phyloP scores from a whole-genome alignment of 148 eudicot genomes.

The Vaccinium macrocarpon region DNA sequence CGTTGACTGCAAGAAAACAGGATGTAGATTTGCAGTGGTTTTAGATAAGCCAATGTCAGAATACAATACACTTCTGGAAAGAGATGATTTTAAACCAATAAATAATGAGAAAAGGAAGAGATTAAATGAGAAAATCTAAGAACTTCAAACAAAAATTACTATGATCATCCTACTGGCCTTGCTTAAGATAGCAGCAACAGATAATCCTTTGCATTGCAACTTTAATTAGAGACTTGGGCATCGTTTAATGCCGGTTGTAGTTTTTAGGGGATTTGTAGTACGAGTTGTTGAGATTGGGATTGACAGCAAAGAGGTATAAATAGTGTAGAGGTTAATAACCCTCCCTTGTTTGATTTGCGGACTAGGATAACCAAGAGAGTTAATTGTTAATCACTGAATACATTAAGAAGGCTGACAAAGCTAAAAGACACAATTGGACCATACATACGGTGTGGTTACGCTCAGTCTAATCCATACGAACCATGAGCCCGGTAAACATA shows the following conservation, averaged over 20 bases:
- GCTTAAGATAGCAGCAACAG: neutral
- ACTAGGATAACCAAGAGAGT: too few species aligned
- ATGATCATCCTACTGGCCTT: neutral
- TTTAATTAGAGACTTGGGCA: neutral
- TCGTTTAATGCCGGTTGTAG: too few species aligned
- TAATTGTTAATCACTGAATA: too few species aligned
- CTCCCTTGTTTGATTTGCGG: too few species aligned
- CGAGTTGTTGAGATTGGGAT: too few species aligned
- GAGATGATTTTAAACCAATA: neutral
- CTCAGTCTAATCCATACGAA: neutral
- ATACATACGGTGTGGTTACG: neutral
- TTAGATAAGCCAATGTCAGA: neutral
- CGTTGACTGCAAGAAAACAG: constrained; percentile 62
- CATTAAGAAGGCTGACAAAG: neutral
- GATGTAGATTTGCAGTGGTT: neutral
- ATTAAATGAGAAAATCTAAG: neutral
- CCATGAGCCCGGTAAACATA: too few species aligned
- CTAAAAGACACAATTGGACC: neutral
- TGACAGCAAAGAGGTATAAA: too few species aligned
- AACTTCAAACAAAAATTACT: neutral
- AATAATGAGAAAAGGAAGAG: neutral
- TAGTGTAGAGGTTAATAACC: too few species aligned
- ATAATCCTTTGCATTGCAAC: neutral
- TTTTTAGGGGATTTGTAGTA: too few species aligned
- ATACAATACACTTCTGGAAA: neutral